Evolutionary conservation across 768 basidiomycete species (phyloP), one percentile per base, ranked within the genome.

Genomic region (Pisolithus orientalis): DNA sequence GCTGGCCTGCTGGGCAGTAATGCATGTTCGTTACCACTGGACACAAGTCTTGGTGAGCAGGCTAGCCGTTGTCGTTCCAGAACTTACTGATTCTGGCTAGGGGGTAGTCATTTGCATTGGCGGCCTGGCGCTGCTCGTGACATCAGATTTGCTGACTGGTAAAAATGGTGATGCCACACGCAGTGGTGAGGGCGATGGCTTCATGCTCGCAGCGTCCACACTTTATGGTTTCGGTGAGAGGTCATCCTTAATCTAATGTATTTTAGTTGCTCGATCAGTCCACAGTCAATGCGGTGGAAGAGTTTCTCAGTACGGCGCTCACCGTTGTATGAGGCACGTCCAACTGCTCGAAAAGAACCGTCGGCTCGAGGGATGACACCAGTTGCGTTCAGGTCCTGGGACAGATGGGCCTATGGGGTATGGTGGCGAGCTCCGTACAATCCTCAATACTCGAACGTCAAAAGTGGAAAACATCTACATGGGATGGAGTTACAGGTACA

Each of bases 221-320:
- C 74, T 90, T 13, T 90, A 88, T 62, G 88, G 88, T 25, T 80
- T 90, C 63, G 85, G 86, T 87, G 59, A 49, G 80, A 76, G 7
- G 28, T 28, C 28, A 37, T 25, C 28, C 39, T 43, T 17, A 11
- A n/a, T 49, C 11, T 3, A 13, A 7, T 39, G 13, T 8, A 27
- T 43, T 42, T 44, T 14, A 28, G 27, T 27, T 24, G 8, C 17
- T 50, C 40, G 27, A 53, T 24, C 4, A 2, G 50, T 43, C 11
- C 17, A 37, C 57, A 88, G 86, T 85, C 17, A 90, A 90, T 57
- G 85, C 87, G n/a, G 85, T 85, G 0, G 88, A 91, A 65, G 88
- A 90, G 62, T 84, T 87, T 63, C 79, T 90, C 56, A n/a, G 87
- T 91, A 29, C 78, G 87, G 48, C 78, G 75, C 52, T 74, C 80